Evolutionary conservation across 148 eudicot species (phyloP).

Genomic region (Persicaria tinctoria): DNA sequence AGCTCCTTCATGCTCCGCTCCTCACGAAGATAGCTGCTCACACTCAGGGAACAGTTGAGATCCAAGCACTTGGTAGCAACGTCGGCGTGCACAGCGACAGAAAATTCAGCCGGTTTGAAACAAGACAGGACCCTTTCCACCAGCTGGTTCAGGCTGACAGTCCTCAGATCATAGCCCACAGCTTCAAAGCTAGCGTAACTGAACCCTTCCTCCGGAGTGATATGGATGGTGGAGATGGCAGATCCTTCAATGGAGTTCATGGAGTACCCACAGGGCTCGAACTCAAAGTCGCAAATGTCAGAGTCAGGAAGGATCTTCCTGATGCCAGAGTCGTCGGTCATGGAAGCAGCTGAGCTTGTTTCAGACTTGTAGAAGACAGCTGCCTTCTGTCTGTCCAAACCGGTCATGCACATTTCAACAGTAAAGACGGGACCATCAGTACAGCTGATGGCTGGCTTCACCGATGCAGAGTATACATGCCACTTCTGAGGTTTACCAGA

Average conservation of each 20-base stretch:
- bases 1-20: conserved; percentile 48
- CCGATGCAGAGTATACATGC: conserved; percentile 63
- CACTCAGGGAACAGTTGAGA: conserved; percentile 13
- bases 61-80: conserved; percentile 19
- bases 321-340: conserved; percentile 64
- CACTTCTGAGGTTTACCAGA: conserved; percentile 40
- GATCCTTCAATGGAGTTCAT: conserved; percentile 67
- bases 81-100: conserved; percentile 44
- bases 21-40: conserved; percentile 35
- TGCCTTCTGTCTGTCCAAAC: conserved; percentile 46
- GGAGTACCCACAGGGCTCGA: conserved; percentile 84
- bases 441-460: conserved; percentile 11
- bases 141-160: conserved; percentile 29
- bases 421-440: conserved; percentile 26
- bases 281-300: conserved; percentile 62
- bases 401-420: conserved; percentile 81
- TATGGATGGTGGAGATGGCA: conserved; percentile 68
- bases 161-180: conserved; percentile 50
- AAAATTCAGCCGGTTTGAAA: conserved; percentile 60
- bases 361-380: conserved; percentile 49
- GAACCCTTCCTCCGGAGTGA: conserved; percentile 84
- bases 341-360: conserved; percentile 43
- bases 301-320: conserved; percentile 64
- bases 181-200: conserved; percentile 87
- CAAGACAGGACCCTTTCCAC: conserved; percentile 60